phyloP scores from a whole-genome alignment of 306 rosid genomes.

The Prunus armeniaca region DNA sequence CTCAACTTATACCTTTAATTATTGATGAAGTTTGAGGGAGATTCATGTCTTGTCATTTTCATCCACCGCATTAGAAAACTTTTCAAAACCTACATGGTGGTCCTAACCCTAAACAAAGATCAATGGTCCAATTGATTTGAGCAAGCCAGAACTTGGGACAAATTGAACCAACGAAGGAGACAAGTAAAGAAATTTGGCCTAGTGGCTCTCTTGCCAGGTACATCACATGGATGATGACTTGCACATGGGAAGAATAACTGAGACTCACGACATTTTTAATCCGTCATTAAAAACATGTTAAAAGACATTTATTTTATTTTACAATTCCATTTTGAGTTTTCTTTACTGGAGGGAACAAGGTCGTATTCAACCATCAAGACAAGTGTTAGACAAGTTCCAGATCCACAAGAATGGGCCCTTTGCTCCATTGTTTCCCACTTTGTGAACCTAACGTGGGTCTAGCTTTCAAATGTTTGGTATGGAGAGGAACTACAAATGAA shows the following conservation, averaged over 20 bases:
- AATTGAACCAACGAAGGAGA: constrained; percentile 22
- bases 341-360: constrained; percentile 13
- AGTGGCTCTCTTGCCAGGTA: constrained; percentile 21
- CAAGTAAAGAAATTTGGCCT: constrained; percentile 33
- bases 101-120: constrained; percentile 23
- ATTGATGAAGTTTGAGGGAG: constrained; percentile 27
- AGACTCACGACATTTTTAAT: not conserved
- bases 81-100: constrained; percentile 35
- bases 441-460: constrained; percentile 46
- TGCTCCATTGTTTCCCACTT: constrained; percentile 73
- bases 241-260: constrained; percentile 35
- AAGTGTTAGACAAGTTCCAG: constrained; percentile 47
- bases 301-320: not conserved
- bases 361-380: not conserved
- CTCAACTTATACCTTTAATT: not conserved
- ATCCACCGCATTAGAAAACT: constrained; percentile 23
- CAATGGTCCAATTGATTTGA: constrained; percentile 34
- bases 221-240: constrained; percentile 29
- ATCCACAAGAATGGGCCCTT: constrained; percentile 49
- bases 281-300: not conserved
- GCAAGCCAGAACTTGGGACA: constrained; percentile 24
- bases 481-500: constrained; percentile 9
- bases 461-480: constrained; percentile 31
- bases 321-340: not conserved
- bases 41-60: constrained; percentile 44